Conservation (phyloP, 2,329 filamentous ascomycete species). For the Scleromitrula shiraiana region DNA sequence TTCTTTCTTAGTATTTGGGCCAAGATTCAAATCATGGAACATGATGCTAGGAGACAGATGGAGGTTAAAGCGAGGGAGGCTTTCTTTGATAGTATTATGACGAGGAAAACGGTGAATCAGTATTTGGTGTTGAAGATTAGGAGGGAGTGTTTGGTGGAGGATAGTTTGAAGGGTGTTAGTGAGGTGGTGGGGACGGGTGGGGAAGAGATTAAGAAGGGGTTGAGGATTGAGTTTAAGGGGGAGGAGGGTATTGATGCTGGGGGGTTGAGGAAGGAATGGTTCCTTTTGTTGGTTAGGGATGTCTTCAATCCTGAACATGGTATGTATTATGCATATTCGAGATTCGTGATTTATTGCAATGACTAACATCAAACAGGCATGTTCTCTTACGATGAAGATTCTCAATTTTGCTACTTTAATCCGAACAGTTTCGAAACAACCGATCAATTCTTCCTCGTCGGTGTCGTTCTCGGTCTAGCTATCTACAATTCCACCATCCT, state of each 20-base stretch:
- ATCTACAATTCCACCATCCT: slow-evolving; percentile 95
- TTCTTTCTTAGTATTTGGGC: slow-evolving; percentile 88
- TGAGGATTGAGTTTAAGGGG: slow-evolving; percentile 76
- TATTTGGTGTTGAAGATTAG: slow-evolving; percentile 71
- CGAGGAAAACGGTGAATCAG: slow-evolving; percentile 63
- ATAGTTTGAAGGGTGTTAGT: slow-evolving; percentile 77
- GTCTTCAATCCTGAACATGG: slow-evolving; percentile 87
- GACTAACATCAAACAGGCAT: slow-evolving; percentile 49
- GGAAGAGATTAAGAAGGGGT: slow-evolving; percentile 83
- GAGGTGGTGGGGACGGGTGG: slow-evolving; percentile 73
- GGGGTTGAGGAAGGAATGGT: slow-evolving; percentile 90
- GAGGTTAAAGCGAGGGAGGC: slow-evolving; percentile 79
- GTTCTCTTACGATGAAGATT: slow-evolving; percentile 88
- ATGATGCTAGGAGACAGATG: slow-evolving; percentile 86
- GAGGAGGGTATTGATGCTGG: slow-evolving; percentile 91
- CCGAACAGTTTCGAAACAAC: slow-evolving; percentile 82
- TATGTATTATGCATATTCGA: slow-evolving; percentile 37
- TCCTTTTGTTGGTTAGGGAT: slow-evolving; percentile 76
- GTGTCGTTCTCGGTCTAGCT: slow-evolving; percentile 77
- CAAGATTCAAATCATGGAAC: slow-evolving; percentile 83
- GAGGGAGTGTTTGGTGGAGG: slow-evolving; percentile 79
- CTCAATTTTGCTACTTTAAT: slow-evolving; percentile 88
- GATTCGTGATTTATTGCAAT: not conserved
- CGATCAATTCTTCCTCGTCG: slow-evolving; percentile 85
- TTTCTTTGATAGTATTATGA: slow-evolving; percentile 84